A percentile compares a stretch with the other conserved stretches of the same genome.
Evolutionary conservation across 2,329 filamentous ascomycete species (phyloP).

Genomic region (Talaromyces sp.): DNA sequence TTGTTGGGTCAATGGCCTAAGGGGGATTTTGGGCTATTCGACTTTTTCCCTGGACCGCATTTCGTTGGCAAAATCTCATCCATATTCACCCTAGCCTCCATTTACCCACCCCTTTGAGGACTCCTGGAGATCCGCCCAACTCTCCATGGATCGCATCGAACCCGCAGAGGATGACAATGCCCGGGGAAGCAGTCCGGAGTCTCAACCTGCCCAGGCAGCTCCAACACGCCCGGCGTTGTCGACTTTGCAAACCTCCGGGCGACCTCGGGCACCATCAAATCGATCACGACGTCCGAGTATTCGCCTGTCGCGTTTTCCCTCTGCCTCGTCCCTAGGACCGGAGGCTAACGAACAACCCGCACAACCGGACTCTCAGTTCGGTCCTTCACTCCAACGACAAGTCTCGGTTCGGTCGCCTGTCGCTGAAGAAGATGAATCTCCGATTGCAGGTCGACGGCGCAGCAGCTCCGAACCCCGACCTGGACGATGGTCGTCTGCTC

Average conservation of each 20-base stretch:
- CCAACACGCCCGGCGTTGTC: conserved; percentile 19
- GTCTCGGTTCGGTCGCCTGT: conserved; percentile 18
- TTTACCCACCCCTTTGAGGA: neutral
- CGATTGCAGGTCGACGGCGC: conserved; percentile 37
- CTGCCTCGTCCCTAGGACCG: conserved; percentile 20
- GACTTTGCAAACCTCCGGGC: conserved; percentile 20
- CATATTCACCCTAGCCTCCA: conserved; percentile 6
- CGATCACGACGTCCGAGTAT: conserved; percentile 37
- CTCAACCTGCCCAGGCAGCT: conserved; percentile 16
- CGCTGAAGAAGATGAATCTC: conserved; percentile 31
- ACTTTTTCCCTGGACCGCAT: neutral
- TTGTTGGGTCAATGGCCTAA: neutral
- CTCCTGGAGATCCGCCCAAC: neutral
- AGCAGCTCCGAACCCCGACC: conserved; percentile 46
- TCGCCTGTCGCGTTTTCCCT: conserved; percentile 29
- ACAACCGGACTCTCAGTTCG: conserved; percentile 12
- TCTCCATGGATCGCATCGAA: conserved; percentile 45
- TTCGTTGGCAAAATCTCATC: neutral
- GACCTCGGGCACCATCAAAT: conserved; percentile 19
- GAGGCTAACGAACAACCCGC: conserved; percentile 9
- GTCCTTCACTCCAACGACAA: conserved; percentile 21
- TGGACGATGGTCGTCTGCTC: conserved; percentile 35
- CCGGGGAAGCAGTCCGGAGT: conserved; percentile 12
- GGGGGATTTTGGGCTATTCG: neutral
- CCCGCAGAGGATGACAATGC: conserved; percentile 26